Evolutionary conservation across 2,329 filamentous ascomycete species (phyloP), one percentile per base, ranked within the genome.

Genomic region (Exophiala xenobiotica): DNA sequence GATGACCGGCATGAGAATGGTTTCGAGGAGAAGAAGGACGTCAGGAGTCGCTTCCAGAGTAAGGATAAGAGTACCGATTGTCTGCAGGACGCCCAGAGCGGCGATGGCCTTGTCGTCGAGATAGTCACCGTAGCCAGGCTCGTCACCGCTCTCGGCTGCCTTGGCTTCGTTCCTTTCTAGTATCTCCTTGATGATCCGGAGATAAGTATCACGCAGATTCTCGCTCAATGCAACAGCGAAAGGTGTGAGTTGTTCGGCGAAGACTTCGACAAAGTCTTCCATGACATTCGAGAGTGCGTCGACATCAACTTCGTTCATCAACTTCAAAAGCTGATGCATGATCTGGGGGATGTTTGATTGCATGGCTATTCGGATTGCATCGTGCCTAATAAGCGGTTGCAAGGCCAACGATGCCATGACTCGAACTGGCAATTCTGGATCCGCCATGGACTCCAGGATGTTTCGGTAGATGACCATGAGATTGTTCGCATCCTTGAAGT

Each of bases 241-340:
- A 2, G 93, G 93, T 4, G 93, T 97, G 40, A 99, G 80, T 68
- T 99, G 93, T 2, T 90, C 81, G n/a, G 93, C 92, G 67, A 99
- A 99, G 2, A 97, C 91, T 70, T 99, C 93, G 39, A 99, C 93
- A 67, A 99, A 99, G 67, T 99, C 93, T 71, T 99, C 93, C 93
- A 99, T 99, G 31, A 99, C 93, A 65, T 97, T 97, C 18, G 93
- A 92, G 33, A 99, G 78, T 4, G 93, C 91, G 70, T 99, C 93
- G 41, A 99, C 92, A 67, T 99, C 93, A 52, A 95, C 93, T 72
- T 99, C 93, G 66, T 99, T 99, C 22, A 93, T 92, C 51, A 99
- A 77, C 74, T 97, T 97, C 48, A 99, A 79, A 11, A 99, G 80
- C 71, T 99, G 92, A 73, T 97, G 95, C 93, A 99, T 99, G 65